A percentile compares a stretch with the other conserved stretches of the same genome.
phyloP scores from a whole-genome alignment of 2,329 filamentous ascomycete genomes.

The Gnomoniopsis smithogilvyi region DNA sequence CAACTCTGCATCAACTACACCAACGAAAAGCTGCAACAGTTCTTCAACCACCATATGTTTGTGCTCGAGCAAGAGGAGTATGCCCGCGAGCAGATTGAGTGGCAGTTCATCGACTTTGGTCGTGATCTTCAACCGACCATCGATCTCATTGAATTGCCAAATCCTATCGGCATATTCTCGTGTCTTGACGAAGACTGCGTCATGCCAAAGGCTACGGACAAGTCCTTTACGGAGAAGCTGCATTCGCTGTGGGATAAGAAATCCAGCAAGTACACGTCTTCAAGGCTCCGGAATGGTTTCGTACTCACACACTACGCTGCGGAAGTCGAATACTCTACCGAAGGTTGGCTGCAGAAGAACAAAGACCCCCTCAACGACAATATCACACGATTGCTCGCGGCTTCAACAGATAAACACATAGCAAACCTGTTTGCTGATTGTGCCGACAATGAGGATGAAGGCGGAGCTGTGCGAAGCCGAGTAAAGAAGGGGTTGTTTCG shows the following conservation, averaged over 20 bases:
- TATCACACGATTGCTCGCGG: conserved; percentile 80
- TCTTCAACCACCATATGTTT: conserved; percentile 99
- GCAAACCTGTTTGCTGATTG: conserved; percentile 86
- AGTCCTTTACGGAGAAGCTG: conserved; percentile 96
- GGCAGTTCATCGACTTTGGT: conserved; percentile 99
- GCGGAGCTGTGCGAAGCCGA: conserved; percentile 65
- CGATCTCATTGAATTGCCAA: conserved; percentile 91
- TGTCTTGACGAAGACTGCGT: conserved; percentile 97
- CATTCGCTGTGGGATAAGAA: conserved; percentile 96
- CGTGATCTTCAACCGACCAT: conserved; percentile 97
- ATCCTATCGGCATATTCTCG: conserved; percentile 98
- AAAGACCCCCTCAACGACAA: conserved; percentile 99
- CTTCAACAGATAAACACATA: conserved; percentile 79
- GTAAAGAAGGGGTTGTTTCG: conserved; percentile 98
- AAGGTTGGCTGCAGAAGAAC: conserved; percentile 97
- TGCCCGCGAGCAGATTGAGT: conserved; percentile 94
- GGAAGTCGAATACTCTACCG: conserved; percentile 94
- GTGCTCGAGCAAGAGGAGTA: conserved; percentile 98
- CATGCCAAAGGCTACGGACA: conserved; percentile 98
- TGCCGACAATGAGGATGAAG: conserved; percentile 73
- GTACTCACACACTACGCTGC: conserved; percentile 96
- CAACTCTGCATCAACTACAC: conserved; percentile 99
- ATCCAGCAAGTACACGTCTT: conserved; percentile 86
- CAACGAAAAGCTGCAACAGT: conserved; percentile 98
- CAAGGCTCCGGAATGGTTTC: conserved; percentile 86